Percentiles rank a stretch among this genome's conserved stretches.
Evolutionary conservation across 805 yeast species (phyloP).

Genomic region (Grigorovia jiainica): DNA sequence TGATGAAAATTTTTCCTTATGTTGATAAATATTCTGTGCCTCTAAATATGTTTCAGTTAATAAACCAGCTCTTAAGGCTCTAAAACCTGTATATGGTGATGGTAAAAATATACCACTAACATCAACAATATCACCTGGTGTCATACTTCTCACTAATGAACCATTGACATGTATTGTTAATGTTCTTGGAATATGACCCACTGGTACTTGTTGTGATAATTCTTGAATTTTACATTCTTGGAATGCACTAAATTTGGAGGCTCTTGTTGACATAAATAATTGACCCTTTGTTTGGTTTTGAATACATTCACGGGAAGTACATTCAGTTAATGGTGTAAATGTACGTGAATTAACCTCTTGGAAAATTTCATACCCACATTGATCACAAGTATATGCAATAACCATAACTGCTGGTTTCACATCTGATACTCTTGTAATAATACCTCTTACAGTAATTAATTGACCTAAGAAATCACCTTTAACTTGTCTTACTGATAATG

Average conservation of each 20-base stretch:
- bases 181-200: constrained; percentile 92
- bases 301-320: constrained; percentile 72
- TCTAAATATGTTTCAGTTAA: constrained; percentile 89
- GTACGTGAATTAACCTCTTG: constrained; percentile 84
- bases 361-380: constrained; percentile 93
- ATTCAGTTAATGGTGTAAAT: constrained; percentile 80
- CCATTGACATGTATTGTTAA: constrained; percentile 86
- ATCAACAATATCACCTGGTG: constrained; percentile 94
- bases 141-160: constrained; percentile 71
- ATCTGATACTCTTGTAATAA: constrained; percentile 90
- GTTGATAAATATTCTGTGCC: constrained; percentile 78
- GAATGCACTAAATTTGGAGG: constrained; percentile 89
- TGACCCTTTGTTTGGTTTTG: constrained; percentile 80
- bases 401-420: constrained; percentile 89
- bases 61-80: constrained; percentile 85
- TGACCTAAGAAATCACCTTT: constrained; percentile 78
- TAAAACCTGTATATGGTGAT: constrained; percentile 89
- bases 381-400: constrained; percentile 94
- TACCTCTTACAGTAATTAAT: constrained; percentile 84
- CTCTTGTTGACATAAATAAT: constrained; percentile 85
- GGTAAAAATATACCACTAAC: constrained; percentile 90
- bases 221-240: constrained; percentile 96
- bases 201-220: constrained; percentile 91
- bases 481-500: constrained; percentile 83
- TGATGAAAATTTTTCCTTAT: constrained; percentile 75